Conservation (phyloP, 306 rosid species). For the Lathyrus oleraceus region DNA sequence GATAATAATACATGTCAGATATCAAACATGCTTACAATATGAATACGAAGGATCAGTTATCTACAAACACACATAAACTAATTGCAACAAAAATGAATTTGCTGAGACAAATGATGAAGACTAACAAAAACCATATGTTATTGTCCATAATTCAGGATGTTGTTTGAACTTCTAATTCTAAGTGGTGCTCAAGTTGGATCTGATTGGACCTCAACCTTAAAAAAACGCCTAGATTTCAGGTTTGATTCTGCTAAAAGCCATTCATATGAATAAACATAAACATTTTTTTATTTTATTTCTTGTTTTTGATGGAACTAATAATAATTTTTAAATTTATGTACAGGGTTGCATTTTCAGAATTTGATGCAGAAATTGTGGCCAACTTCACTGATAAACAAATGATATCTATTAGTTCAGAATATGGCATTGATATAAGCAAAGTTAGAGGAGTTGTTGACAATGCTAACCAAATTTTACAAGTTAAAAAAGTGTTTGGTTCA, state of each 20-base stretch:
- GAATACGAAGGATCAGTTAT: neutral
- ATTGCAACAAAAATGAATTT: neutral
- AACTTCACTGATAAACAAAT: constrained; percentile 79
- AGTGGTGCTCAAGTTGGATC: constrained; percentile 99
- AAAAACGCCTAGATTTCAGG: constrained; percentile 89
- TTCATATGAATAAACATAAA: too few species aligned
- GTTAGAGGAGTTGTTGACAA: constrained; percentile 93
- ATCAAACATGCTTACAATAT: neutral
- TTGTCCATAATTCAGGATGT: constrained; percentile 51
- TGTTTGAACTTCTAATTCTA: constrained; percentile 83
- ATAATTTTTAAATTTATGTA: neutral
- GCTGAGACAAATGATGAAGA: constrained; percentile 18
- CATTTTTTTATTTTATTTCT: neutral
- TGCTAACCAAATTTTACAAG: constrained; percentile 81
- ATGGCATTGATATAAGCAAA: constrained; percentile 83
- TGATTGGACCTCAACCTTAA: constrained; percentile 95
- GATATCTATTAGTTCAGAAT: constrained; percentile 67
- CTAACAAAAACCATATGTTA: constrained; percentile 28
- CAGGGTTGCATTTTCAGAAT: constrained; percentile 87
- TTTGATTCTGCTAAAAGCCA: constrained; percentile 17
- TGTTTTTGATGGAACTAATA: constrained; percentile 13
- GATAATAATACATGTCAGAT: neutral
- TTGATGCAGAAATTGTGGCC: constrained; percentile 79
- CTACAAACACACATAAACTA: neutral
- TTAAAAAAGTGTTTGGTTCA: constrained; percentile 74